phyloP scores from a whole-genome alignment of 768 basidiomycete genomes.

The Tricholoma terreum region DNA sequence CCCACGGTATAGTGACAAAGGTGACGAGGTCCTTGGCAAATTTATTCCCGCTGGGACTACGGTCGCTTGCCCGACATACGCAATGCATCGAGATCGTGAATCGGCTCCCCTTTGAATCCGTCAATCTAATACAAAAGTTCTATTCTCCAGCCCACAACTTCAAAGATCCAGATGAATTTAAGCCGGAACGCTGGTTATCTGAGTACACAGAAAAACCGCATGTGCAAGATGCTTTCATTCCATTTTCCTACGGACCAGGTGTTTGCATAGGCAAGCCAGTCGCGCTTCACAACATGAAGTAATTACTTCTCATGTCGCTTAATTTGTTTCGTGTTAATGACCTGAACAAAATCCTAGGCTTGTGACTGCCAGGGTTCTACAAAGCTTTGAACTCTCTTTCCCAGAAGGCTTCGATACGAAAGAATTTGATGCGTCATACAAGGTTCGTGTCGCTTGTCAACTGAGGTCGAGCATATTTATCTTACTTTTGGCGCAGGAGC shows the following conservation, averaged over 20 bases:
- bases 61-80: slow-evolving; percentile 14
- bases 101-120: background rate
- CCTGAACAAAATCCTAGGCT: slow-evolving; percentile 5
- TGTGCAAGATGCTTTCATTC: slow-evolving; percentile 17
- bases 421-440: too few relatives aligned
- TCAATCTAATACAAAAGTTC: background rate
- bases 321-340: background rate
- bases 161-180: slow-evolving; percentile 16
- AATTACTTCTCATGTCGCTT: background rate
- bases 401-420: slow-evolving; percentile 4
- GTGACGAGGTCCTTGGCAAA: background rate
- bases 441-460: too few relatives aligned
- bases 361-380: slow-evolving; percentile 11
- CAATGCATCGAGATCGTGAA: slow-evolving; percentile 14
- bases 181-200: slow-evolving; percentile 20
- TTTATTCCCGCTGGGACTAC: slow-evolving; percentile 11
- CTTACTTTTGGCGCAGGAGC: too few relatives aligned
- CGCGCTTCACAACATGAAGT: slow-evolving; percentile 27
- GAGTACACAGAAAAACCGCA: slow-evolving; percentile 2
- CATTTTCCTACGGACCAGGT: slow-evolving; percentile 18
- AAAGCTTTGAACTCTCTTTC: slow-evolving; percentile 2
- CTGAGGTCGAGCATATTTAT: too few relatives aligned
- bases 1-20: too few relatives aligned
- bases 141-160: slow-evolving; percentile 15
- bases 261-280: slow-evolving; percentile 25